These are phyloP conservation scores for Debaryomycetaceae sp. DNA, from an alignment of 1,139 yeast genomes.

Conservation along the genomic window DNA sequence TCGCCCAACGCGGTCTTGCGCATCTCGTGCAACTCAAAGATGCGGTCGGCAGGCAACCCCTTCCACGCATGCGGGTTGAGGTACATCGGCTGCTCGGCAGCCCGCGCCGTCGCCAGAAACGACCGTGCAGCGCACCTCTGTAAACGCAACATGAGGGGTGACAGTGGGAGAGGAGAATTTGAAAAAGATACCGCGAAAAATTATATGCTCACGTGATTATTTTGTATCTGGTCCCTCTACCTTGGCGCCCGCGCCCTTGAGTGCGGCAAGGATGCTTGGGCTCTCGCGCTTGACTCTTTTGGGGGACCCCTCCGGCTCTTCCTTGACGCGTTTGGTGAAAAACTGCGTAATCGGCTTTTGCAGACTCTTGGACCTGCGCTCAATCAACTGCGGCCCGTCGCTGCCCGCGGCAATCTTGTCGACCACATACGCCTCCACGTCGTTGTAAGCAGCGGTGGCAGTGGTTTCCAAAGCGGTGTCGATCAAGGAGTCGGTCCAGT, in stretches of 20 bases:
- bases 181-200: background rate
- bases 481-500: slow-evolving; percentile 34
- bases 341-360: slow-evolving; percentile 27
- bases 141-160: background rate
- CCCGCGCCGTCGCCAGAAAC: slow-evolving; percentile 5
- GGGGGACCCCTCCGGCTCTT: slow-evolving; percentile 1
- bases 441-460: slow-evolving; percentile 35
- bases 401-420: slow-evolving; percentile 50
- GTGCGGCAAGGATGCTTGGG: slow-evolving; percentile 4
- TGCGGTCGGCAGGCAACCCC: slow-evolving; percentile 59
- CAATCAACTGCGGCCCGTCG: slow-evolving; percentile 43
- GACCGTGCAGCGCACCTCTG: too few relatives aligned
- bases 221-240: background rate
- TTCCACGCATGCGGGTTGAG: slow-evolving; percentile 66
- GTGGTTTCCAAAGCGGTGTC: slow-evolving; percentile 33
- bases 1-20: slow-evolving; percentile 56
- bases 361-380: slow-evolving; percentile 16
- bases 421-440: slow-evolving; percentile 53
- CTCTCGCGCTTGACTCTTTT: slow-evolving; percentile 3
- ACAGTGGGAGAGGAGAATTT: slow-evolving; percentile 1
- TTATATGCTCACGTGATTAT: slow-evolving; percentile 1
- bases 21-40: slow-evolving; percentile 56
- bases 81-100: slow-evolving; percentile 21
- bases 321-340: slow-evolving; percentile 13
- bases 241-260: slow-evolving; percentile 4